A percentile compares a stretch with the other conserved stretches of the same genome.
Conservation (phyloP, 2,329 filamentous ascomycete species). For the Lachnellula subtilissima region DNA sequence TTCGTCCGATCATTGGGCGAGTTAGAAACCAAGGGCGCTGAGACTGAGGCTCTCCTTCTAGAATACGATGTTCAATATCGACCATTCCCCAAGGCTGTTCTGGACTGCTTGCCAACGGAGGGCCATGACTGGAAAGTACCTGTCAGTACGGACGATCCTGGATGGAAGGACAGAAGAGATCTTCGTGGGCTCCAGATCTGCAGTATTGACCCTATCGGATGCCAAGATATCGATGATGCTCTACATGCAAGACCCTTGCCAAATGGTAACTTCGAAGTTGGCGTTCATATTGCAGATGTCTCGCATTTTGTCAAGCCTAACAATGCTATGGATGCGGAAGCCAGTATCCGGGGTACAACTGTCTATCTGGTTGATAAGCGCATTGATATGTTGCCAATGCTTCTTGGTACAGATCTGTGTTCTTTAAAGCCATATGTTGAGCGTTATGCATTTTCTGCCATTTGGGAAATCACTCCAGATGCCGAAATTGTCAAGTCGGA, state of each 20-base stretch:
- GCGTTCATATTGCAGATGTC: constrained; percentile 98
- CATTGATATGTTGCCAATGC: constrained; percentile 97
- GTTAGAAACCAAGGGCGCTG: constrained; percentile 92
- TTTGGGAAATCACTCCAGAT: constrained; percentile 83
- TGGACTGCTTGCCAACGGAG: constrained; percentile 87
- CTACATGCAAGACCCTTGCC: constrained; percentile 79
- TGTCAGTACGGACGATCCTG: constrained; percentile 68
- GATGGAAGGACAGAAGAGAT: constrained; percentile 82
- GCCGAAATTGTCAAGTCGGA: constrained; percentile 80
- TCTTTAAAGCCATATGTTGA: constrained; percentile 98
- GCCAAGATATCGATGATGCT: constrained; percentile 97
- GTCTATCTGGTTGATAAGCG: constrained; percentile 98
- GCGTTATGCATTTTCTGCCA: constrained; percentile 76
- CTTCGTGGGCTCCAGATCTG: constrained; percentile 83
- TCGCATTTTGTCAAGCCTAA: constrained; percentile 97
- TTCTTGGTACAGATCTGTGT: constrained; percentile 92
- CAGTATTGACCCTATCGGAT: constrained; percentile 94
- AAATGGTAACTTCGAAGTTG: constrained; percentile 93
- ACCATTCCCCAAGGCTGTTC: constrained; percentile 90
- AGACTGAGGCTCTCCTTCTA: constrained; percentile 88
- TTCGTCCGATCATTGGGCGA: constrained; percentile 91
- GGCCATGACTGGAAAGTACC: constrained; percentile 95
- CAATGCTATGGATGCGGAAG: constrained; percentile 95
- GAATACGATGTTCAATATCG: constrained; percentile 98
- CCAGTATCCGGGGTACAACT: constrained; percentile 88